Evolutionary conservation across 1,284 basidiomycete genomes (phyloP).

Genomic region (Neolentinus lepideus): DNA sequence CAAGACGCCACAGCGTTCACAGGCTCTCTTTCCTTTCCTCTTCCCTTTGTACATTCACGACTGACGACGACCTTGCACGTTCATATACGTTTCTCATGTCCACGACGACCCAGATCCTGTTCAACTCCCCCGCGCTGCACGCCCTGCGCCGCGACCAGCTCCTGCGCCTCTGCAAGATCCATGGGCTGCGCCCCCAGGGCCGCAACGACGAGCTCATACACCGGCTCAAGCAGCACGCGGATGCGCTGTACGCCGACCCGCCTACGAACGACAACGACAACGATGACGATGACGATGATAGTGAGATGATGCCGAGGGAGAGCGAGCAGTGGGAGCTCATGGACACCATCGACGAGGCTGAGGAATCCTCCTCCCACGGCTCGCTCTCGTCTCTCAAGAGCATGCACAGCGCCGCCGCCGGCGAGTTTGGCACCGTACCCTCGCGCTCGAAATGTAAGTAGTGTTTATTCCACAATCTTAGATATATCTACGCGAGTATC

Average conservation of each 20-base stretch:
- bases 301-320: conserved; percentile 32
- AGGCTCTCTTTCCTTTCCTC: background rate
- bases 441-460: conserved; percentile 58
- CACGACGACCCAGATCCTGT: conserved; percentile 67
- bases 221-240: conserved; percentile 57
- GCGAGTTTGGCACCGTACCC: conserved; percentile 61
- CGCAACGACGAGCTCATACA: conserved; percentile 70
- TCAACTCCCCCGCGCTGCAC: conserved; percentile 73
- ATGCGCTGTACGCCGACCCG: conserved; percentile 34
- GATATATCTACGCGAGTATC: too few relatives aligned
- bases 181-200: conserved; percentile 67
- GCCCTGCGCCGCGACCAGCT: conserved; percentile 76
- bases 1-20: background rate
- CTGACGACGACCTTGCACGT: background rate
- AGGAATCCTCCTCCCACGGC: conserved; percentile 38
- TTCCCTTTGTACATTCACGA: background rate
- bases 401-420: conserved; percentile 25
- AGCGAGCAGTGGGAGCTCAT: conserved; percentile 77
- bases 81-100: conserved; percentile 31
- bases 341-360: conserved; percentile 62
- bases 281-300: conserved; percentile 26
- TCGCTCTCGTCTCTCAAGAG: conserved; percentile 42
- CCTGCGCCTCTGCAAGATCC: conserved; percentile 73
- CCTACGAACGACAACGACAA: conserved; percentile 36
- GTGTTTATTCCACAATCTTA: too few relatives aligned